phyloP scores from a whole-genome alignment of 2,329 filamentous ascomycete genomes.

The Clonostachys byssicola region DNA sequence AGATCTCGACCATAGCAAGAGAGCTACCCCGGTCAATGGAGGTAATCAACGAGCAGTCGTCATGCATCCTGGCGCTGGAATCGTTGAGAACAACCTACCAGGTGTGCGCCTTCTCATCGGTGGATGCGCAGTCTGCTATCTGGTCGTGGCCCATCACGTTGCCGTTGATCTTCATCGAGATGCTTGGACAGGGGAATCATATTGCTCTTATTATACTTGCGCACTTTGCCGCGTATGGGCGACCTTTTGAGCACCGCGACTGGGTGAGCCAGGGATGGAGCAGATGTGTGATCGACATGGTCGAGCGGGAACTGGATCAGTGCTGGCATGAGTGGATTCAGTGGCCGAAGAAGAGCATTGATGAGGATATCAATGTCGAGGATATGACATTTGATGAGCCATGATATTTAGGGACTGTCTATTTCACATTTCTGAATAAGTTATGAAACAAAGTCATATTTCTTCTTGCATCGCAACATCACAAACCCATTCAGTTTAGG shows the following conservation, averaged over 20 bases:
- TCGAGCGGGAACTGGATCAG: slow-evolving; percentile 4
- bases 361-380: slow-evolving; percentile 8
- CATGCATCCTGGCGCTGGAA: slow-evolving; percentile 9
- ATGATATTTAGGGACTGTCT: no score
- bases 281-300: slow-evolving; percentile 5
- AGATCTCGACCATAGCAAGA: slow-evolving; percentile 5
- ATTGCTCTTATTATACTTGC: slow-evolving; percentile 11
- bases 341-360: slow-evolving; percentile 9
- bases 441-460: no score
- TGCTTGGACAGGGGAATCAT: slow-evolving; percentile 5
- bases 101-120: background rate
- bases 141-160: slow-evolving; percentile 9
- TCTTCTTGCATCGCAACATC: no score
- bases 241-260: background rate
- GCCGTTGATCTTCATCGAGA: slow-evolving; percentile 8
- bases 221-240: slow-evolving; percentile 8
- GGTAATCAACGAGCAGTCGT: slow-evolving; percentile 2
- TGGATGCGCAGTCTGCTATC: background rate
- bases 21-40: slow-evolving; percentile 3
- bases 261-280: slow-evolving; percentile 9
- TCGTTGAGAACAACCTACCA: slow-evolving; percentile 3
- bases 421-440: no score
- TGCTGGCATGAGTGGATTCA: slow-evolving; percentile 4
- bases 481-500: no score
- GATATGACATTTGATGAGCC: slow-evolving; percentile 1